A percentile compares a stretch with the other conserved stretches of the same genome.
These are phyloP conservation scores for Eucalyptus pauciflora DNA, from an alignment of 345 rosid genomes.

Conservation along the genomic window DNA sequence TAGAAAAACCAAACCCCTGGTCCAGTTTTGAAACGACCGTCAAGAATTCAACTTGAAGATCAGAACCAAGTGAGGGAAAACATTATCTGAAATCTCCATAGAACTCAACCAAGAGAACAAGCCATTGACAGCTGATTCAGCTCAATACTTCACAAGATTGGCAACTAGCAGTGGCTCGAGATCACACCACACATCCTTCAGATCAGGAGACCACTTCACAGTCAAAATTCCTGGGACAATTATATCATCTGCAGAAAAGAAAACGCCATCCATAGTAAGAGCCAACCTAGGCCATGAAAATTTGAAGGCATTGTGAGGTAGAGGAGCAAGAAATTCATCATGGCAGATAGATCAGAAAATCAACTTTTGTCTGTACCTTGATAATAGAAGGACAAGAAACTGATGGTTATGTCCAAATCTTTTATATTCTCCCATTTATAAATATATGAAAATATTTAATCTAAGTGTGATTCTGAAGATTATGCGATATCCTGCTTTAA, in stretches of 20 bases:
- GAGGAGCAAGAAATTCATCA: not conserved
- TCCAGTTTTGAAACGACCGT: not conserved
- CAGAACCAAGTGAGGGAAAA: not conserved
- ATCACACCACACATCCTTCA: constrained; percentile 84
- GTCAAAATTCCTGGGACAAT: constrained; percentile 76
- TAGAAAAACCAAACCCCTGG: not conserved
- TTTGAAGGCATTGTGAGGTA: not conserved
- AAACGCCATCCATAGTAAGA: not conserved
- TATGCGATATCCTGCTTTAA: constrained; percentile 79
- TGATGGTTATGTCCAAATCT: not conserved
- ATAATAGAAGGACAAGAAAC: not conserved
- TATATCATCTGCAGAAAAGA: constrained; percentile 53
- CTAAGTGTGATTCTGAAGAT: not conserved
- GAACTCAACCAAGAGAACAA: not conserved
- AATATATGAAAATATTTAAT: not conserved
- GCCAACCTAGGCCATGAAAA: not conserved
- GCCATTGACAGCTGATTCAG: not conserved
- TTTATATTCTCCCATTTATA: not conserved
- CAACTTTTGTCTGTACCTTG: not conserved
- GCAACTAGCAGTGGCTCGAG: constrained; percentile 81
- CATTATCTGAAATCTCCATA: not conserved
- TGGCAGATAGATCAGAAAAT: not conserved
- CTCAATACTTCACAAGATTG: constrained; percentile 52
- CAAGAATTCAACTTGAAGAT: not conserved
- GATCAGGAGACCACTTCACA: constrained; percentile 83